phyloP scores from a whole-genome alignment of 768 basidiomycete species.

The Lentinula sp. region DNA sequence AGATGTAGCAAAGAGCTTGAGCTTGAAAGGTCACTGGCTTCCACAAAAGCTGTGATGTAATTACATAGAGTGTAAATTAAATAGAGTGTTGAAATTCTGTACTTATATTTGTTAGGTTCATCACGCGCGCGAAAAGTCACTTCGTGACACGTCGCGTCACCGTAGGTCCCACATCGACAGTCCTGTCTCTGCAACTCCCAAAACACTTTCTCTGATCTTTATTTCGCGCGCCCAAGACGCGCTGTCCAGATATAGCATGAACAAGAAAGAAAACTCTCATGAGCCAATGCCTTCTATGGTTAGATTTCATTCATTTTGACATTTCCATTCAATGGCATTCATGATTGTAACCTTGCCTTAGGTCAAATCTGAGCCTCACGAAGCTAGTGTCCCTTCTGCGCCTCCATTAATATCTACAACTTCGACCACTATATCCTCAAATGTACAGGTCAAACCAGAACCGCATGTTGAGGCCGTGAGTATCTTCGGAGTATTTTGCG shows the following conservation, averaged over 20 bases:
- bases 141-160: neutral
- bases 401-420: constrained; percentile 1
- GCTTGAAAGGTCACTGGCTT: constrained; percentile 58
- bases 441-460: neutral
- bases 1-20: constrained; percentile 53
- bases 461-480: neutral
- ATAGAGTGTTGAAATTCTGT: neutral
- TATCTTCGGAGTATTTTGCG: neutral
- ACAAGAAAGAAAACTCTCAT: neutral
- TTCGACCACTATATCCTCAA: neutral
- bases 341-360: neutral
- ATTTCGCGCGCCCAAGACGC: neutral
- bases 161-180: neutral
- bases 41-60: constrained; percentile 45
- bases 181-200: neutral
- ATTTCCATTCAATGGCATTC: neutral
- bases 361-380: constrained; percentile 27
- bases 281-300: neutral
- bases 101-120: neutral
- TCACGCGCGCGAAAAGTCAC: neutral
- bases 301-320: neutral
- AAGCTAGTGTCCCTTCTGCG: constrained; percentile 12
- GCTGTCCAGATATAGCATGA: neutral
- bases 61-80: neutral
- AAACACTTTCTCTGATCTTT: neutral